phyloP scores from a whole-genome alignment of 139 green algal species.

The Marvania coccoides region DNA sequence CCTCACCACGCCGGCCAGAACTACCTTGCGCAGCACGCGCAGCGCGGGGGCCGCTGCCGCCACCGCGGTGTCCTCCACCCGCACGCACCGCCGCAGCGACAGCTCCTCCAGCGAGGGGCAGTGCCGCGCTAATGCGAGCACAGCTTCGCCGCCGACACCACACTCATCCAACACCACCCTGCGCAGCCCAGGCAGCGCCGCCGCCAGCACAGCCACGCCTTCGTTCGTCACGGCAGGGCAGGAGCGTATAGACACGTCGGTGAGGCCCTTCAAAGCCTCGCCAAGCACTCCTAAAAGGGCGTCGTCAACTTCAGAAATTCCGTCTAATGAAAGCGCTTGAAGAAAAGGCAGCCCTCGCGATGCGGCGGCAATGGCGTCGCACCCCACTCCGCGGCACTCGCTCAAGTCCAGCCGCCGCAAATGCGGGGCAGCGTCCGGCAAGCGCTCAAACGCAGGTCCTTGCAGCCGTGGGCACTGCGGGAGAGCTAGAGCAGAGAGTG shows the following conservation, averaged over 20 bases:
- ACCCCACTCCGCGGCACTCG: conserved; percentile 43
- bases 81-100: conserved; percentile 35
- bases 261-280: conserved; percentile 15
- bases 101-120: conserved; percentile 14
- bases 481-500: conserved; percentile 20
- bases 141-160: background rate
- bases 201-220: background rate
- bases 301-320: conserved; percentile 26
- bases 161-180: background rate
- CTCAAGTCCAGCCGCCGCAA: conserved; percentile 35
- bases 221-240: background rate
- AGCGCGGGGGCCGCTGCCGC: conserved; percentile 10
- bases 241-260: background rate
- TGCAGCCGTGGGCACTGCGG: conserved; percentile 33
- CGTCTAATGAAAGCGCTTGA: conserved; percentile 32
- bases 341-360: conserved; percentile 23
- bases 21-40: conserved; percentile 24
- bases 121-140: background rate
- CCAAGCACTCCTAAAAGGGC: conserved; percentile 24
- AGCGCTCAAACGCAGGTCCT: conserved; percentile 16
- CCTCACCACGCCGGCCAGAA: conserved; percentile 15
- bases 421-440: conserved; percentile 32
- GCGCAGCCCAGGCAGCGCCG: background rate
- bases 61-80: conserved; percentile 35
- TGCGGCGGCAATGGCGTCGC: conserved; percentile 9